Base-by-base conservation (phyloP, 1,284 basidiomycete genomes). In the Tremellales sp. region DNA sequence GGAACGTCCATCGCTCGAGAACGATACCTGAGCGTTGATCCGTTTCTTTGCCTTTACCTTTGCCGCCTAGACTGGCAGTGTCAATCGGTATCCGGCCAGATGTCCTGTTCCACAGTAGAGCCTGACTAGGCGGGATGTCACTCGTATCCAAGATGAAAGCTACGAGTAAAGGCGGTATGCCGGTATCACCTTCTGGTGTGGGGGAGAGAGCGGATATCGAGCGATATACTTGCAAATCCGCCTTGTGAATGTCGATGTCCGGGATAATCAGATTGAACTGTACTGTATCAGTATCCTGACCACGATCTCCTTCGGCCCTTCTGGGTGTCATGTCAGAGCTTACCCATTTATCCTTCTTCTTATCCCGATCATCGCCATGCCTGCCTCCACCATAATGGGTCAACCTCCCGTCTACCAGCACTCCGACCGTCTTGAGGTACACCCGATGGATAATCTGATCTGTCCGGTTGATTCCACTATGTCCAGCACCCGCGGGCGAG, bases 291-390 rank as follows among this genome's bases (percentile, higher is more conserved):
- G 43, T n/a, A 11, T 27, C 26, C 27, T 24, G 22, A 25, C n/a
- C n/a, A n/a, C n/a, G n/a, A n/a, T n/a, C n/a, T n/a, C n/a, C n/a
- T n/a, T n/a, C n/a, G n/a, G 8, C 36, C 19, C 36, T 12, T 39
- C 11, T 21, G 12, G 36, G 10, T 39, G 19, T n/a, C 7, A 40
- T 10, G 39, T n/a, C n/a, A 21, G 23, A 22, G 5, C 68, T 54
- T 44, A 74, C 72, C 72, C 73, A 74, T 56, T 68, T 67, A 49
- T 74, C 72, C 52, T 67, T 58, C 62, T 67, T 69, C 49, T 48
- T 51, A 41, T 72, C 65, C 11, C 51, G 54, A 15, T 49, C 49
- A 13, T 48, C 46, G 2, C 24, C 43, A 35, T 37, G 45, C 13
- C 45, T 46, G 7, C 43, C 40, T 15, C 56, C 62, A 51, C 63